Evolutionary conservation across 2,329 filamentous ascomycete genomes (phyloP).

Genomic region (Conoideocrella luteorostrata): DNA sequence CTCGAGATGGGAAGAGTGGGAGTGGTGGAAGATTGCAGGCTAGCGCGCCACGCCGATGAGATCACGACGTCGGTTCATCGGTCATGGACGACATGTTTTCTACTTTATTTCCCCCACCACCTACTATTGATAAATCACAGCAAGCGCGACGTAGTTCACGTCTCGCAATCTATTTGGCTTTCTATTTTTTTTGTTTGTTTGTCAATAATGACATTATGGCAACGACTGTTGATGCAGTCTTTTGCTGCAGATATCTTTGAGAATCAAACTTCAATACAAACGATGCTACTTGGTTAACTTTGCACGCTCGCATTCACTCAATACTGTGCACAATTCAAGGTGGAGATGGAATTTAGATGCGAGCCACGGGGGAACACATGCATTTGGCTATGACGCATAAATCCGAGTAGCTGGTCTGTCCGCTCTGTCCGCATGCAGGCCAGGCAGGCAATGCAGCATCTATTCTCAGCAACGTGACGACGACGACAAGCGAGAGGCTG

Average conservation of each 20-base stretch:
- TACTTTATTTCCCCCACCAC: background rate
- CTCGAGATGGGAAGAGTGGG: background rate
- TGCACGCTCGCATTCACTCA: too few relatives aligned
- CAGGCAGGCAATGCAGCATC: background rate
- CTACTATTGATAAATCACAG: background rate
- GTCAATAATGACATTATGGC: slow-evolving; percentile 3
- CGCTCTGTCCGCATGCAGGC: background rate
- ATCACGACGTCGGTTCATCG: background rate
- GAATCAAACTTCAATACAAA: background rate
- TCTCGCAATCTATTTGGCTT: background rate
- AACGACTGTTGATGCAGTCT: background rate
- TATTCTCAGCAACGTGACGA: slow-evolving; percentile 5
- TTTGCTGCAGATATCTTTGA: slow-evolving; percentile 1
- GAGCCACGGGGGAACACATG: background rate
- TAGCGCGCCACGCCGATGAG: background rate
- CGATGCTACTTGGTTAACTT: too few relatives aligned
- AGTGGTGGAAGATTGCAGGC: background rate
- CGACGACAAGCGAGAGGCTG: background rate
- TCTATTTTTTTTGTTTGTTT: slow-evolving; percentile 1
- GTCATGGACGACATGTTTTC: background rate
- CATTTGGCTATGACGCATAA: background rate
- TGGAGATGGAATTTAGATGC: background rate
- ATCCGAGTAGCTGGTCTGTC: background rate
- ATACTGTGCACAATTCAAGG: too few relatives aligned
- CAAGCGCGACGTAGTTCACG: background rate